Conservation (phyloP, 305 asterid species). For the Fraxinus floribunda region DNA sequence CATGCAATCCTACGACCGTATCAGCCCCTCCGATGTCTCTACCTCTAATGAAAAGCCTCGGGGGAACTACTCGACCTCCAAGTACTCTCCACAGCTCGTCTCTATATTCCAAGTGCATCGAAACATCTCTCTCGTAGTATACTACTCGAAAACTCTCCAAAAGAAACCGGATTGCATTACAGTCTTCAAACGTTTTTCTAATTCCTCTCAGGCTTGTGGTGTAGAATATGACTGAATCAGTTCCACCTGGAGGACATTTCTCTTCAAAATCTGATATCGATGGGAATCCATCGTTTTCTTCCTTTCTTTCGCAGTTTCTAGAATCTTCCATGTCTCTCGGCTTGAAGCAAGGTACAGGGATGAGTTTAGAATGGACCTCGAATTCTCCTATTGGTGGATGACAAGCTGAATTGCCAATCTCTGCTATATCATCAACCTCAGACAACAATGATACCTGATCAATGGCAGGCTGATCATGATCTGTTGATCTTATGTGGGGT, state of each 20-base stretch:
- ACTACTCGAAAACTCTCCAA: conserved; percentile 57
- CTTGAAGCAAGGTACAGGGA: conserved; percentile 11
- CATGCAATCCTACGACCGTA: conserved; percentile 67
- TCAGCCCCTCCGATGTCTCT: conserved; percentile 71
- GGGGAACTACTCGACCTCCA: conserved; percentile 60
- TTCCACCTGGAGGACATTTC: conserved; percentile 61
- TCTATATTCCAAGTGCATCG: conserved; percentile 67
- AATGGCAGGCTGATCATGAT: neutral
- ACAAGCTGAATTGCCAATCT: conserved; percentile 14
- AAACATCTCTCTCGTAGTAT: conserved; percentile 63
- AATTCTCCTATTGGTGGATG: neutral
- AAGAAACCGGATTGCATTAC: conserved; percentile 53
- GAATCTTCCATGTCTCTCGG: conserved; percentile 17
- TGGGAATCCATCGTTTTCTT: neutral
- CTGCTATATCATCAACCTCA: conserved; percentile 11
- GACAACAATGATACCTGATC: conserved; percentile 19
- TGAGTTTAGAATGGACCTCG: conserved; percentile 2
- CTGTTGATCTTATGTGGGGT: conserved; percentile 12
- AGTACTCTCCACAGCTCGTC: conserved; percentile 68
- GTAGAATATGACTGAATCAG: conserved; percentile 52
- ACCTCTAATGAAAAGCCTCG: conserved; percentile 64
- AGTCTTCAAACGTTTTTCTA: conserved; percentile 73
- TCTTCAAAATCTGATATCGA: conserved; percentile 32
- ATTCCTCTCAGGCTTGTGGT: conserved; percentile 71
- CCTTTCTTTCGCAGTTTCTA: conserved; percentile 3